Percentiles rank a stretch among this genome's conserved stretches.
phyloP scores from a whole-genome alignment of 345 rosid species.

The Psidium friedrichsthalianum region DNA sequence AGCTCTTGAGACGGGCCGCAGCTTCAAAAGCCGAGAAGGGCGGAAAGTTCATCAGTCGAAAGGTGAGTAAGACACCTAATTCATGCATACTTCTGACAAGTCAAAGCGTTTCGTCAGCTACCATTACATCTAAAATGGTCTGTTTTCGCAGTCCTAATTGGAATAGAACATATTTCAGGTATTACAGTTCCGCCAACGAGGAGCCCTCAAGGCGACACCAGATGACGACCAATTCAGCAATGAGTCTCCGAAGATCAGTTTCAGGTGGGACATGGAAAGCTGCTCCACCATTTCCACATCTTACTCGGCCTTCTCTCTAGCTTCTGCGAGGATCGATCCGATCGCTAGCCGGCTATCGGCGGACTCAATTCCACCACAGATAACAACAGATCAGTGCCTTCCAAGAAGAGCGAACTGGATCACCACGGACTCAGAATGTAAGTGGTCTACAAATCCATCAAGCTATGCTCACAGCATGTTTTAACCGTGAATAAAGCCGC shows the following conservation, averaged over 20 bases:
- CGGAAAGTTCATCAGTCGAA: conserved; percentile 44
- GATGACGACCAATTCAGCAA: conserved; percentile 36
- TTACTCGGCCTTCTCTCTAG: conserved; percentile 34
- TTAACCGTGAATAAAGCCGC: background rate
- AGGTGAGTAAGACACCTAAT: conserved; percentile 21
- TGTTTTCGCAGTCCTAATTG: background rate
- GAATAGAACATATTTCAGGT: conserved; percentile 18
- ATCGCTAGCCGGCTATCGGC: conserved; percentile 19
- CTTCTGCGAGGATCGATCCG: conserved; percentile 31
- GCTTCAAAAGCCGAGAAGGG: conserved; percentile 62
- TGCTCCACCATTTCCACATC: conserved; percentile 39
- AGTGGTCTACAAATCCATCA: background rate
- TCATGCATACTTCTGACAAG: background rate
- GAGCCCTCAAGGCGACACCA: conserved; percentile 31
- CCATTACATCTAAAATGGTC: background rate
- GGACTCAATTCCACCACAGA: conserved; percentile 25
- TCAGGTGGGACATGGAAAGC: conserved; percentile 75
- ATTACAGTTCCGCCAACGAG: conserved; percentile 31
- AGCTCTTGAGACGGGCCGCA: conserved; percentile 71
- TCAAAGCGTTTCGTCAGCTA: background rate
- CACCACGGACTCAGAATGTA: conserved; percentile 90
- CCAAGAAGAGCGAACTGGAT: conserved; percentile 73
- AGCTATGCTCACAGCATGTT: background rate
- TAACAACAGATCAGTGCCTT: conserved; percentile 1
- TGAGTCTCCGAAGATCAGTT: conserved; percentile 61